Evolutionary conservation across 768 basidiomycete species (phyloP), one percentile per base, ranked within the genome.

Genomic region (Macrocybe gigantea): DNA sequence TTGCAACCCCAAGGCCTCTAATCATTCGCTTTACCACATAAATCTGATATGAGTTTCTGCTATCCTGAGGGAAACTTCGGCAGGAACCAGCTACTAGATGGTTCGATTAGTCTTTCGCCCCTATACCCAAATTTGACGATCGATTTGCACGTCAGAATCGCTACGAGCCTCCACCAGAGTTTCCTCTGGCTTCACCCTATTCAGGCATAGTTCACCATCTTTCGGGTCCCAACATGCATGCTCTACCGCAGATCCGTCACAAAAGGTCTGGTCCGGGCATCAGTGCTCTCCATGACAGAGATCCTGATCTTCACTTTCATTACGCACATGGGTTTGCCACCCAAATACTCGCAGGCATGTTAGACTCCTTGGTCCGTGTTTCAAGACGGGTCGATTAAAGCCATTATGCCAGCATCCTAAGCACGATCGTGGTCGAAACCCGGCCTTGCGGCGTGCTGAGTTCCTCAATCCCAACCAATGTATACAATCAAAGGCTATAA

Each of bases 141-240:
- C 82, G 85, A 88, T 88, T 88, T 89, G 87, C 87, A 88, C 83
- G 83, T 88, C 87, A 89, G 87, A 88, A 89, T 83, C 81, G 85
- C 87, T 88, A 85, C 82, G 81, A 85, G 83, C 86, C 83, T 88
- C 85, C 85, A 88, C 84, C 86, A 88, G 85, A 85, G 87, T 89
- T 88, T 88, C 85, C 87, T 85, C 85, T 88, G 86, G 85, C 86
- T 88, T 86, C 82, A 75, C 83, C 83, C 83, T 86, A 83, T 80
- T 82, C 83, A 85, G 68, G 68, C 82, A 86, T 85, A 85, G 82
- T 85, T 85, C 83, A 85, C 83, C 83, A 85, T 85, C 82, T 85
- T 86, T 85, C 82, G 81, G 84, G 82, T 85, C 83, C 82, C 80
- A 85, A 80, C 84, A 82, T 81, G 74, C 77, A 79, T 79, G 82